Evolutionary conservation across 2,329 filamentous ascomycete genomes (phyloP), one percentile per base, ranked within the genome.

Genomic region (Exophiala dermatitidis): DNA sequence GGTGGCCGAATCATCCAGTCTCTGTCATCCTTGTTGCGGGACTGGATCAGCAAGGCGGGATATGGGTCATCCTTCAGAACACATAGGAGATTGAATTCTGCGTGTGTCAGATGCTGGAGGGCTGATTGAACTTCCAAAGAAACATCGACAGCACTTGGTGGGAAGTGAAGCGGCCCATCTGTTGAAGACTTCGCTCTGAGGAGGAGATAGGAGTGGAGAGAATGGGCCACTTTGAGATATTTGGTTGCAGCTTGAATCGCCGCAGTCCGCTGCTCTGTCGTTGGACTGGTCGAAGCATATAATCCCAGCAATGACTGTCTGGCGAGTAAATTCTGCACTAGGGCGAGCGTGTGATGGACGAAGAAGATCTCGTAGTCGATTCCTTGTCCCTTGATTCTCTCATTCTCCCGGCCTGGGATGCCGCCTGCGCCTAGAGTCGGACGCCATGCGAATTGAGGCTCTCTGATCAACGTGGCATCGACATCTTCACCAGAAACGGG

Each of bases 1-100:
- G 91, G 89, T 0, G 89, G 81, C 64, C 86, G 88, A 69, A 93
- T 94, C 90, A 97, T 97, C 91, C 91, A 98, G 61, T 97, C 91
- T 57, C 81, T 89, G 68, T 90, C 89, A 61, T 85, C 83, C 49
- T 84, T 81, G 66, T 95, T 94, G 45, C 90, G 80, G 52, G 85
- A 82, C 64, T 95, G 88, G 0, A 89, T 83, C 2, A 95, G 85
- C 4, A 84, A 80, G 1, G 86, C 83, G 1, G 91, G 86, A 65
- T 96, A 97, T 0, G 91, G 90, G 65, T 98, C 93, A 66, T 97
- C 91, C 63, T 97, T 97, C 46, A 95, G 69, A 0, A 97, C 89
- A 0, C 89, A 89, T 1, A 96, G 79, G 1, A 97, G 77, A 0
- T 90, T 96, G 0, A 90, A 90, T 70, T 96, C 91, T 1, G 90